Conservation (phyloP, 2,329 filamentous ascomycete species). For the Exophiala phaeomuriformis region DNA sequence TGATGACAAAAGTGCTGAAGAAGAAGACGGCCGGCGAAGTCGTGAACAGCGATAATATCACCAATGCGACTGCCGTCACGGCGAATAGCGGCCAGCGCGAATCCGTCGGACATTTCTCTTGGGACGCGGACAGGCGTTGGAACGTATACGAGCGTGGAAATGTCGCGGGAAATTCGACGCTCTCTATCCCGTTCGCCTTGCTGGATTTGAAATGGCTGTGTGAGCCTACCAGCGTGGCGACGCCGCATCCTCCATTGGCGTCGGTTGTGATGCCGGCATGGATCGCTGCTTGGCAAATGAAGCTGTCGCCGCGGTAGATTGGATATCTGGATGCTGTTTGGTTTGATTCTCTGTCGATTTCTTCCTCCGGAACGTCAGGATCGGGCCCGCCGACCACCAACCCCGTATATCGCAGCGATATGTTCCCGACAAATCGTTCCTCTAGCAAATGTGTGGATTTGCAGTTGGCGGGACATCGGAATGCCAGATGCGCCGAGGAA, state of each 20-base stretch:
- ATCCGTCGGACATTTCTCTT: conserved; percentile 62
- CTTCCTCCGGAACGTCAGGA: conserved; percentile 30
- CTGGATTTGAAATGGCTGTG: conserved; percentile 57
- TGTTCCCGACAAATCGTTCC: conserved; percentile 46
- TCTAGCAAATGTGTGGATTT: conserved; percentile 41
- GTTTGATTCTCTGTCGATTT: too few species aligned
- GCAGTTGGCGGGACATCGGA: conserved; percentile 52
- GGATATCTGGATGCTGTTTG: background rate
- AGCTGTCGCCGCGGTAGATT: conserved; percentile 82
- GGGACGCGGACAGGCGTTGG: conserved; percentile 45
- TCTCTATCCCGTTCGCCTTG: conserved; percentile 65
- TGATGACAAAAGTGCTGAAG: conserved; percentile 67
- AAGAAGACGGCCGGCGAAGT: conserved; percentile 74
- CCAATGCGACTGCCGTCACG: conserved; percentile 72
- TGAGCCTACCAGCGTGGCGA: conserved; percentile 65
- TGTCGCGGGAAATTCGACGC: conserved; percentile 72
- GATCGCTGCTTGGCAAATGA: conserved; percentile 76
- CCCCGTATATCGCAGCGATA: conserved; percentile 45
- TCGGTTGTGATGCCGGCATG: conserved; percentile 73
- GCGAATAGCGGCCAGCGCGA: conserved; percentile 76
- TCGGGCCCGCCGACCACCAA: conserved; percentile 47
- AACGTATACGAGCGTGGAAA: conserved; percentile 87
- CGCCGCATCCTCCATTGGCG: conserved; percentile 69
- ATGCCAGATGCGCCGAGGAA: conserved; percentile 45
- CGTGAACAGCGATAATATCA: conserved; percentile 72